Evolutionary conservation across 129 eudicot genomes (phyloP), one percentile per base, ranked within the genome.

Genomic region (Mikania micrantha): DNA sequence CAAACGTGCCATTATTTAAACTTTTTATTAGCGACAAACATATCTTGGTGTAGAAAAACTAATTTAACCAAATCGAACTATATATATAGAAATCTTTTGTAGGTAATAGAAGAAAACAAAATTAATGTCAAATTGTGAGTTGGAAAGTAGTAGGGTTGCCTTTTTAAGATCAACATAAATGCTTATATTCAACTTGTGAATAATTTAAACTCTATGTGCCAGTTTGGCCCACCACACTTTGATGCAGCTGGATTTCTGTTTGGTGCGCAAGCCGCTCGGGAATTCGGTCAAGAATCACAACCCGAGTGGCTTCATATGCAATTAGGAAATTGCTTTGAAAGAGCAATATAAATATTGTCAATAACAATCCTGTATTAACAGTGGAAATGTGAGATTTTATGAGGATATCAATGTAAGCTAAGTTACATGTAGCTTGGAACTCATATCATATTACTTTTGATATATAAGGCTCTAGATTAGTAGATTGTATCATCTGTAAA

Each of bases 221-320:
- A 85, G 95, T 82, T 87, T 9, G 79, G 79, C 35, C 69, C 84
- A 24, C 81, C 85, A 38, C 40, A 88, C 41, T 88, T 84, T 72
- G 96, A 92, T 77, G 77, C 87, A 21, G 67, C 77, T 17, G 95
- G 82, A 31, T 82, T 92, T 79, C 69, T 88, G 45, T 92, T 77
- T 56, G 85, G 89, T 40, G 45, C 91, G 49, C 87, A 82, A 69
- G 78, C 85, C 17, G 75, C 83, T 59, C 79, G 88, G 50, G 97
- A 88, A 48, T 83, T 85, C 56, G 77, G 81, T 60, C 90, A 82
- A 68, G 91, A 80, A 71, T 38, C 86, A 13, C 88, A 88, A 65
- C 72, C 86, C 1, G 96, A 84, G 76, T 92, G 96, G 95, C 90
- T 92, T 49, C 96, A 92, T 77, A 92, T 88, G 91, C 96, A 88